phyloP scores from a whole-genome alignment of 768 basidiomycete species.

The Leccinum longicurvipes region DNA sequence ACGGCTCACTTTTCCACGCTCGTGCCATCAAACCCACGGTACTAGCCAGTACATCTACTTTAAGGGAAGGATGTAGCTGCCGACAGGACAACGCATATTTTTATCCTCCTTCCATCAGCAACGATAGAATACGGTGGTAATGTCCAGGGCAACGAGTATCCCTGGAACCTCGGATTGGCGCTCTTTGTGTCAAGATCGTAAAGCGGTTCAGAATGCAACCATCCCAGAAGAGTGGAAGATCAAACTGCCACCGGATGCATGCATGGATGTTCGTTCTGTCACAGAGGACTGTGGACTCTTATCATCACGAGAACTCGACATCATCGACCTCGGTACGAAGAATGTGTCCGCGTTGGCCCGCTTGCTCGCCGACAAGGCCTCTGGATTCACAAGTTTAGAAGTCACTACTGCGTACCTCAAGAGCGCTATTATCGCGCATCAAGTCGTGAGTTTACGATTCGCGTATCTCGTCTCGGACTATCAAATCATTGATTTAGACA shows the following conservation, averaged over 20 bases:
- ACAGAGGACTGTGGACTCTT: conserved; percentile 22
- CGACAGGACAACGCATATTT: background rate
- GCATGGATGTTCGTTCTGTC: conserved; percentile 19
- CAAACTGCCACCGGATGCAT: conserved; percentile 14
- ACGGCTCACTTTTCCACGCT: background rate
- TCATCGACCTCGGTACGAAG: conserved; percentile 23
- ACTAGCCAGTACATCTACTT: background rate
- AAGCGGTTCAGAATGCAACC: conserved; percentile 20
- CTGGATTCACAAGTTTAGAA: conserved; percentile 25
- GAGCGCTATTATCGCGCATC: conserved; percentile 28
- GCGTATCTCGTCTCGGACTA: background rate
- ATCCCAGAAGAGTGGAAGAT: conserved; percentile 25
- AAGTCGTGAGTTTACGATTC: conserved; percentile 15
- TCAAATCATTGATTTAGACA: conserved; percentile 11
- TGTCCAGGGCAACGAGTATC: background rate
- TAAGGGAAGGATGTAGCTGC: background rate
- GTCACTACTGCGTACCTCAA: conserved; percentile 30
- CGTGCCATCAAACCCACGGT: background rate
- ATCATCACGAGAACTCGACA: conserved; percentile 20
- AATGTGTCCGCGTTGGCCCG: conserved; percentile 22
- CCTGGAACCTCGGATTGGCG: conserved; percentile 16
- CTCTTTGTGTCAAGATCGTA: conserved; percentile 18
- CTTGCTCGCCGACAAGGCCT: conserved; percentile 18
- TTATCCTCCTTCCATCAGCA: background rate
- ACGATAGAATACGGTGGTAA: background rate